phyloP scores from a whole-genome alignment of 2,329 filamentous ascomycete species.

The Raffaelea albimanens region DNA sequence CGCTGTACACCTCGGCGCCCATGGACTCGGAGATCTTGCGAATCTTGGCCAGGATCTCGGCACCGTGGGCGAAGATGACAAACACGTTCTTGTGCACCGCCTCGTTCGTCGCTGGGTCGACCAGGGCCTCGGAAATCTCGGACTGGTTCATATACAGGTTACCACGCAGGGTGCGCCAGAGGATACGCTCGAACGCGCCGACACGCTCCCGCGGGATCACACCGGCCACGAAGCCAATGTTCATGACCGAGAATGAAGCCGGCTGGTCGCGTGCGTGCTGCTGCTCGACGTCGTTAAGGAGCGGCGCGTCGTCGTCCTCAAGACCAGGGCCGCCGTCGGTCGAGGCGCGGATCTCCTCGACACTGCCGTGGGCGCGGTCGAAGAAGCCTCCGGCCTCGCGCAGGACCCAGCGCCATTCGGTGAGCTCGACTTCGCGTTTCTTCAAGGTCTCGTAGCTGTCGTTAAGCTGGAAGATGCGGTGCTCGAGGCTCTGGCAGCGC shows the following conservation, averaged over 20 bases:
- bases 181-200: slow-evolving; percentile 89
- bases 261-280: slow-evolving; percentile 34
- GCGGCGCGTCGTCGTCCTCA: slow-evolving; percentile 74
- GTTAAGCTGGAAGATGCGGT: slow-evolving; percentile 82
- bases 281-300: slow-evolving; percentile 88
- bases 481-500: slow-evolving; percentile 84
- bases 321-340: slow-evolving; percentile 40
- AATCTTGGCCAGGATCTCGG: slow-evolving; percentile 97
- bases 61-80: slow-evolving; percentile 97
- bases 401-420: slow-evolving; percentile 96
- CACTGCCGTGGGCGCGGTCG: slow-evolving; percentile 88
- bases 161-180: slow-evolving; percentile 93
- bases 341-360: slow-evolving; percentile 90
- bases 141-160: slow-evolving; percentile 99
- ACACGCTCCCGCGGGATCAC: slow-evolving; percentile 91
- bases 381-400: slow-evolving; percentile 97
- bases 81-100: slow-evolving; percentile 95
- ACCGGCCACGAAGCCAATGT: slow-evolving; percentile 96
- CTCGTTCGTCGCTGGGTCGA: slow-evolving; percentile 90
- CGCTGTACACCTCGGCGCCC: slow-evolving; percentile 89
- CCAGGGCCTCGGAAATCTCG: slow-evolving; percentile 86
- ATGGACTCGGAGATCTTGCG: slow-evolving; percentile 98
- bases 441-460: slow-evolving; percentile 98
- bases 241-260: slow-evolving; percentile 91
- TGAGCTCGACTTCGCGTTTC: slow-evolving; percentile 93